Base-by-base conservation (phyloP, 257 asterid species). In the Knoxia roxburghii region DNA sequence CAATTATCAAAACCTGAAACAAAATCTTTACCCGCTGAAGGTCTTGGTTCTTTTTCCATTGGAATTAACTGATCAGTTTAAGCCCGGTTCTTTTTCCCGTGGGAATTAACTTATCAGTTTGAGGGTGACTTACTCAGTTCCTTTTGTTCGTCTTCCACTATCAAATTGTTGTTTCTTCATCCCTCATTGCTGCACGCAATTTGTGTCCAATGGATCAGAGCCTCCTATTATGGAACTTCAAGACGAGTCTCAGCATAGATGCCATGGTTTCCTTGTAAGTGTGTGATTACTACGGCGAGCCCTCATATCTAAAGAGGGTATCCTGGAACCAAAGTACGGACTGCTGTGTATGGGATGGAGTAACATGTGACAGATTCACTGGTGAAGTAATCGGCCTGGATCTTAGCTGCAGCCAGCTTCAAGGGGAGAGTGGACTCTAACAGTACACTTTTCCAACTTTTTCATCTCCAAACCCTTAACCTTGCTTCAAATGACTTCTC, bases 401-500 rank as follows among this genome's bases (percentile, higher is more conserved):
- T 66, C 78, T 69, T 4, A 58, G 70, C 32, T 72, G 73, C 67
- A 65, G 73, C 53, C 64, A 52, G 70, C 66, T 68, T 56, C 65
- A 58, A 15, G 76, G 78, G 26, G 66, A 2, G 7, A 45, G n/a
- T 77, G 4, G 39, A 69, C 40, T 53, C 73, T 0, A 61, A 45
- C 23, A 73, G 21, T 60, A 69, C 48, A 61, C 58, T 73, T 55
- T 59, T 77, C 60, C 69, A 49, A 5, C 59, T 73, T 27, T 68
- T 54, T 26, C 67, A 8, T 30, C 67, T 69, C 20, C 35, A 61
- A 43, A 68, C 52, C 43, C 76, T 65, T 53, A 30, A 59, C 17
- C 72, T 69, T 64, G 77, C 75, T 11, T 20, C 30, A 67, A 73
- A 73, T 68, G 74, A 77, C 69, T 73, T 68, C 68, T 46, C 53